Evolutionary conservation across 2,329 filamentous ascomycete species (phyloP).

Genomic region (Paraphaeosphaeria sporulosa): DNA sequence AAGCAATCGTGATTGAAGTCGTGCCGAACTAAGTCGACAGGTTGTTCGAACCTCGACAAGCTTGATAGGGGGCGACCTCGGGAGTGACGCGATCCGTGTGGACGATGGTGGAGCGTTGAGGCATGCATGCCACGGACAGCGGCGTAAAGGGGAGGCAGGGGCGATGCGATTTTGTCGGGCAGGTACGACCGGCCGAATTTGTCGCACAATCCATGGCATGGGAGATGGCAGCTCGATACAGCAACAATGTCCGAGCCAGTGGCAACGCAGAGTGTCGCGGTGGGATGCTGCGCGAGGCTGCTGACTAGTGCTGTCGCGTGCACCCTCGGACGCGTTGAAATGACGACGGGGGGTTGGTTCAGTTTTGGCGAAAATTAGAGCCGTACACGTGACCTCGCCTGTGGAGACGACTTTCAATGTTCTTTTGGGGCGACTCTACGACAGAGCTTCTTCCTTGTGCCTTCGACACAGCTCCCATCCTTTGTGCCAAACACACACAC

Average conservation of each 20-base stretch:
- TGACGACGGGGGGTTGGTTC: conserved; percentile 15
- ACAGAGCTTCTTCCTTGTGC: conserved; percentile 21
- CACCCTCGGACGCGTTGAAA: conserved; percentile 14
- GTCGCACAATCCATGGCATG: neutral
- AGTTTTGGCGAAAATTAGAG: conserved; percentile 4
- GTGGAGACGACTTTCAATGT: conserved; percentile 15
- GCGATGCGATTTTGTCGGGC: too few relatives aligned
- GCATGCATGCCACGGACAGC: neutral
- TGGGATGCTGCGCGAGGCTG: neutral
- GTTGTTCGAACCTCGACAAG: neutral
- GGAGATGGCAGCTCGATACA: neutral
- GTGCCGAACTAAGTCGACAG: neutral
- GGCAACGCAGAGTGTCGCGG: neutral
- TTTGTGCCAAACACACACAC: conserved; percentile 25
- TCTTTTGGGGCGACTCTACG: conserved; percentile 21
- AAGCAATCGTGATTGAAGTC: neutral
- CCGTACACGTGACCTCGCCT: conserved; percentile 20
- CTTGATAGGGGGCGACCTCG: neutral
- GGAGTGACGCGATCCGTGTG: neutral
- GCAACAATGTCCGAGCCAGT: neutral
- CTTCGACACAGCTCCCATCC: conserved; percentile 29
- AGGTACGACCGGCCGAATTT: neutral
- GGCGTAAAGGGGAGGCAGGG: neutral
- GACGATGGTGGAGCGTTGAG: neutral
- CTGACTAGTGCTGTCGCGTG: conserved; percentile 17